phyloP scores from a whole-genome alignment of 345 rosid species.

The Clarkia xantiana region DNA sequence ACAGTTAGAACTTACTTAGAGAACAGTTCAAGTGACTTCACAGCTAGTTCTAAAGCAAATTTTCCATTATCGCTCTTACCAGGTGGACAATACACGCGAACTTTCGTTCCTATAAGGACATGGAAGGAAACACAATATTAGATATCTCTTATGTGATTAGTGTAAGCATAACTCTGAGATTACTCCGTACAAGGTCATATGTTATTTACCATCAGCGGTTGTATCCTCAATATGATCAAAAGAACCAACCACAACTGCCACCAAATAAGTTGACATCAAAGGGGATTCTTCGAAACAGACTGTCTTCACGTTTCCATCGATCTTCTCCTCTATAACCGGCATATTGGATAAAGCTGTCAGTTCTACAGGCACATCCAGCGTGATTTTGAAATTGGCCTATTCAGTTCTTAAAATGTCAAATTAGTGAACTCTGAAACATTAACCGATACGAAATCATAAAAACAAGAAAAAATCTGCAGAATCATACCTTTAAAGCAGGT shows the following conservation, averaged over 20 bases:
- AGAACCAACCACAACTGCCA: constrained; percentile 30
- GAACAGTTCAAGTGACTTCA: constrained; percentile 23
- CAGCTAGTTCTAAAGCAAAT: constrained; percentile 21
- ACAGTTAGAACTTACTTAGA: constrained; percentile 15
- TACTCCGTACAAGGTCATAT: too few relatives aligned
- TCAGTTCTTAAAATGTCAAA: background rate
- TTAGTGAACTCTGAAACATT: too few relatives aligned
- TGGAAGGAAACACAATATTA: background rate
- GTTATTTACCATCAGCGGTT: constrained; percentile 19
- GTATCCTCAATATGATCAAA: constrained; percentile 25
- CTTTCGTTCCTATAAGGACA: constrained; percentile 18
- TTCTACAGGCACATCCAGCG: constrained; percentile 15
- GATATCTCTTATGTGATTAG: too few relatives aligned
- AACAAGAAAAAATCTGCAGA: background rate
- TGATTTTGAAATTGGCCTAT: constrained; percentile 28
- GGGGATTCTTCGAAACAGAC: constrained; percentile 27
- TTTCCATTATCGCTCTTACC: constrained; percentile 21
- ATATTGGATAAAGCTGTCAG: constrained; percentile 29
- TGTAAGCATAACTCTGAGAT: too few relatives aligned
- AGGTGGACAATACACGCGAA: constrained; percentile 23
- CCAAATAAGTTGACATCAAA: constrained; percentile 33
- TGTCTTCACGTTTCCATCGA: constrained; percentile 15
- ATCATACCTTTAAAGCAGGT: constrained; percentile 30
- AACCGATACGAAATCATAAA: background rate
- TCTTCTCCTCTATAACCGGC: constrained; percentile 24